phyloP scores from a whole-genome alignment of 2,329 filamentous ascomycete genomes.

The Fusarium temperatum region DNA sequence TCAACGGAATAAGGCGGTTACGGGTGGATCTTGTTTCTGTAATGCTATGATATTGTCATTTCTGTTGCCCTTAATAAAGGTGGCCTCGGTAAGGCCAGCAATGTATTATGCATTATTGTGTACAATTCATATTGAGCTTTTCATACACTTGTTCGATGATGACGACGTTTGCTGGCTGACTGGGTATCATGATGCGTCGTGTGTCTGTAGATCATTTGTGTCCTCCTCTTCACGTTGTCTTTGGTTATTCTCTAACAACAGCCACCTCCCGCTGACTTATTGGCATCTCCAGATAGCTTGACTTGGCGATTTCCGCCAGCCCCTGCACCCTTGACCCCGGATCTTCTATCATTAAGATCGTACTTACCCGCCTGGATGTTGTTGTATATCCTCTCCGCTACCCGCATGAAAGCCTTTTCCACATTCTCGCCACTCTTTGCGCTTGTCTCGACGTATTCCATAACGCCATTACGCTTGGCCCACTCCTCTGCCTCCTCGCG shows the following conservation, averaged over 20 bases:
- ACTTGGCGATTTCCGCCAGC: constrained; percentile 59
- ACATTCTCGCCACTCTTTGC: constrained; percentile 96
- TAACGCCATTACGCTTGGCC: constrained; percentile 84
- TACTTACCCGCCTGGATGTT: constrained; percentile 97
- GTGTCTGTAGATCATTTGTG: constrained; percentile 30
- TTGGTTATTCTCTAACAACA: constrained; percentile 55
- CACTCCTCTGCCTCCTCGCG: constrained; percentile 87
- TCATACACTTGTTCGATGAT: constrained; percentile 39
- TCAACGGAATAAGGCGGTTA: constrained; percentile 32
- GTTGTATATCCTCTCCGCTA: constrained; percentile 93
- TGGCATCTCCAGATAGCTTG: constrained; percentile 55
- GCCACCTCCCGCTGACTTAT: constrained; percentile 52
- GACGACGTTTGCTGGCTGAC: constrained; percentile 36
- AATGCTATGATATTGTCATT: constrained; percentile 44
- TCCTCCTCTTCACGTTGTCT: constrained; percentile 14
- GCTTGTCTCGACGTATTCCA: constrained; percentile 95
- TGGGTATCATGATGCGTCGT: constrained; percentile 46
- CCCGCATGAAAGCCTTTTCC: constrained; percentile 90
- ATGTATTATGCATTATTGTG: constrained; percentile 48
- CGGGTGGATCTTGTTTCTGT: constrained; percentile 38
- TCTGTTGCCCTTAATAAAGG: constrained; percentile 26
- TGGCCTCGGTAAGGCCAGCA: constrained; percentile 32
- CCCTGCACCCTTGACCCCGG: constrained; percentile 83
- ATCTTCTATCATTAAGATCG: constrained; percentile 90
- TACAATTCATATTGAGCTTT: constrained; percentile 43